These are phyloP conservation scores for Limnanthes douglasii DNA, from an alignment of 345 rosid species.

Conservation along the genomic window DNA sequence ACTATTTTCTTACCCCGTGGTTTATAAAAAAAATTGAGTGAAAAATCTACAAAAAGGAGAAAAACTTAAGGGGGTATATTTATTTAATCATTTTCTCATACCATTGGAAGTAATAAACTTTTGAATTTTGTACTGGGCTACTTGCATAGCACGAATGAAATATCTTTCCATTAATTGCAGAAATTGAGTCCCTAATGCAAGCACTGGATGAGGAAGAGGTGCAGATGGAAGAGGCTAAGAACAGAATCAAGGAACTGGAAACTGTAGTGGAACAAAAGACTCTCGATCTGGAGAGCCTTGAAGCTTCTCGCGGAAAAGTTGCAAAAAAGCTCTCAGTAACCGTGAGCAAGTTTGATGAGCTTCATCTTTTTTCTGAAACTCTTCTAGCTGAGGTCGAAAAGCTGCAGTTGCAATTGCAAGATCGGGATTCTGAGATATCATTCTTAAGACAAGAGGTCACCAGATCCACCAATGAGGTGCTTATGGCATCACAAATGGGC, in stretches of 20 bases:
- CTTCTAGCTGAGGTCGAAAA: conserved; percentile 80
- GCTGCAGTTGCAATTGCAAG: conserved; percentile 73
- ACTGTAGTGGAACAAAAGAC: conserved; percentile 45
- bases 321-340: conserved; percentile 75
- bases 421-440: conserved; percentile 82
- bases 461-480: conserved; percentile 81
- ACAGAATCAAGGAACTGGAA: conserved; percentile 45
- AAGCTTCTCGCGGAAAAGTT: conserved; percentile 69
- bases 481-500: conserved; percentile 51
- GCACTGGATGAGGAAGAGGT: conserved; percentile 96
- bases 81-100: no score
- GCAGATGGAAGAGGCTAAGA: conserved; percentile 68
- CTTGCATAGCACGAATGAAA: no score
- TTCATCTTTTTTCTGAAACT: conserved; percentile 71
- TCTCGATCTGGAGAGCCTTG: conserved; percentile 52
- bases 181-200: conserved; percentile 88
- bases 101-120: no score
- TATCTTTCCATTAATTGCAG: no score
- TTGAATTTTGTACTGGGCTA: no score
- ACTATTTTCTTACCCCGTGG: no score
- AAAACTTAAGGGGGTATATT: no score
- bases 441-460: conserved; percentile 96
- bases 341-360: conserved; percentile 83
- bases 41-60: no score
- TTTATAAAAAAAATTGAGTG: no score